Conservation (phyloP, 1,284 basidiomycete species). For the Cutaneotrichosporon dermatis region DNA sequence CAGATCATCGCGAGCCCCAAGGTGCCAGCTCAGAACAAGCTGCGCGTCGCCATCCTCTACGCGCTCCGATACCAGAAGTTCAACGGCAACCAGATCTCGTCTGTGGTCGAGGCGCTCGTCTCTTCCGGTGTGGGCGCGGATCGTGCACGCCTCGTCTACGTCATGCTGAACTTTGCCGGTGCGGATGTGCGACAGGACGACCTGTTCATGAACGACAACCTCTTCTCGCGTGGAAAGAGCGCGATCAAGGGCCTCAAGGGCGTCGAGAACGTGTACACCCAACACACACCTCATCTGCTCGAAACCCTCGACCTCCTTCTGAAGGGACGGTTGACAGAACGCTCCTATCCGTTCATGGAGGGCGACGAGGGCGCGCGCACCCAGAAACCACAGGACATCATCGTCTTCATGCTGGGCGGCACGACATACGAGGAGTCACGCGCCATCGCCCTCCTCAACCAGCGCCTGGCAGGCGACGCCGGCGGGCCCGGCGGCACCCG, state of each 20-base stretch:
- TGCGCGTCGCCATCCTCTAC: constrained; percentile 89
- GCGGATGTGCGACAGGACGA: constrained; percentile 96
- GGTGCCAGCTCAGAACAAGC: constrained; percentile 74
- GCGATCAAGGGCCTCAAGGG: constrained; percentile 97
- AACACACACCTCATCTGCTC: constrained; percentile 88
- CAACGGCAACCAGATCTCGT: constrained; percentile 75
- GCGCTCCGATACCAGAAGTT: constrained; percentile 93
- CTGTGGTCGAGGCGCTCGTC: constrained; percentile 75
- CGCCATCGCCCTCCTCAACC: constrained; percentile 75
- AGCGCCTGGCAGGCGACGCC: constrained; percentile 57
- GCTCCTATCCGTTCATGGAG: constrained; percentile 85
- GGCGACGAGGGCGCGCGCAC: constrained; percentile 52
- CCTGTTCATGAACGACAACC: constrained; percentile 90
- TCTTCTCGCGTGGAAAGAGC: constrained; percentile 89
- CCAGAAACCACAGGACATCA: constrained; percentile 75
- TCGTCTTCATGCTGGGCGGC: constrained; percentile 90
- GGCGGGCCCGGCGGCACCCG: constrained; percentile 56
- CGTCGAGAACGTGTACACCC: constrained; percentile 98
- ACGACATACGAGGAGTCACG: constrained; percentile 90
- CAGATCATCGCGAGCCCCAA: constrained; percentile 62
- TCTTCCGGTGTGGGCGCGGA: constrained; percentile 77
- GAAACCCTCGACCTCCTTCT: constrained; percentile 88
- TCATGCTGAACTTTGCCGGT: constrained; percentile 87
- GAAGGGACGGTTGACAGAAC: constrained; percentile 78
- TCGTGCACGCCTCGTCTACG: constrained; percentile 86